Percentiles rank a stretch among this genome's conserved stretches.
Evolutionary conservation across 2,329 filamentous ascomycete species (phyloP).

Genomic region (Rutstroemia sydowiana): DNA sequence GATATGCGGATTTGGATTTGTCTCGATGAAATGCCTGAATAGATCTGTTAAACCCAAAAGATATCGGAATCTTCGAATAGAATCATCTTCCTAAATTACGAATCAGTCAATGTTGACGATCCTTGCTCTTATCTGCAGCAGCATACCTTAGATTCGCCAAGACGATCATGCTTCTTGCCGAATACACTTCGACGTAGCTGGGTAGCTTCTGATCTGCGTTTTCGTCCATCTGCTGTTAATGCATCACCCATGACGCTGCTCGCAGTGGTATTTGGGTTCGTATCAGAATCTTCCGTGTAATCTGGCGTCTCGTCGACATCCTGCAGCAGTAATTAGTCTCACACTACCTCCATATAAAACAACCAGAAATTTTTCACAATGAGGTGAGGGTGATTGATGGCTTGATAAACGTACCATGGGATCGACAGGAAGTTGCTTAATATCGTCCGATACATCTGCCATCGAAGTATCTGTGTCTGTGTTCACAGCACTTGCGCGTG

Average conservation of each 20-base stretch:
- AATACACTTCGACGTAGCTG: conserved; percentile 87
- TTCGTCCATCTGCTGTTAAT: conserved; percentile 63
- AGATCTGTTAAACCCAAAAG: conserved; percentile 90
- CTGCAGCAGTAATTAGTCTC: conserved; percentile 30
- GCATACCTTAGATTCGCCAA: conserved; percentile 84
- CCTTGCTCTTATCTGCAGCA: neutral
- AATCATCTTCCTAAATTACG: conserved; percentile 73
- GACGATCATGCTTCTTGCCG: conserved; percentile 85
- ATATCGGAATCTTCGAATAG: conserved; percentile 88
- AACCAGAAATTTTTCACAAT: neutral
- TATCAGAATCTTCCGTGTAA: conserved; percentile 60
- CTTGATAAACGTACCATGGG: conserved; percentile 27
- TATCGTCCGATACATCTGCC: conserved; percentile 46
- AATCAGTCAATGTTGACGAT: neutral
- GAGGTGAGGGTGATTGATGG: neutral
- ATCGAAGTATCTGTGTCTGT: conserved; percentile 53
- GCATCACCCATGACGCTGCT: conserved; percentile 80
- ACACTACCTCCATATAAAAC: neutral
- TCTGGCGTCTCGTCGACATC: conserved; percentile 60
- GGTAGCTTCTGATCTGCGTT: conserved; percentile 77
- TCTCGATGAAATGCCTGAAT: conserved; percentile 98
- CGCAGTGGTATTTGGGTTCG: conserved; percentile 62
- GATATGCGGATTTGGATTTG: conserved; percentile 90
- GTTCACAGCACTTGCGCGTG: conserved; percentile 41
- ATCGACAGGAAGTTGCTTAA: conserved; percentile 27